Conservation (phyloP, 225 moss, liverwort and hornwort species). For the Bryum argenteum region DNA sequence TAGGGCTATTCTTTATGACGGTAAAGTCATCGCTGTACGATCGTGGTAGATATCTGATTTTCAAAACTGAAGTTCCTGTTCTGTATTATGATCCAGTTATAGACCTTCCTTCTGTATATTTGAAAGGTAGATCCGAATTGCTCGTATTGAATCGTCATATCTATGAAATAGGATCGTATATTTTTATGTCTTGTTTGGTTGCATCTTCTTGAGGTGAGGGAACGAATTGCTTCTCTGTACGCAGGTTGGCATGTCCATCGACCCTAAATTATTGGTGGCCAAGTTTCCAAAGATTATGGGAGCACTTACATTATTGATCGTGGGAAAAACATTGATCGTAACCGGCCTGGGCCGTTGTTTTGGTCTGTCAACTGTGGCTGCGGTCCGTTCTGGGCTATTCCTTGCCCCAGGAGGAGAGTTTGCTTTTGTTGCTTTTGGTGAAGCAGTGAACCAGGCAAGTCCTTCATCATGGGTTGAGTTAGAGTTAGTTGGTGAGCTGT, state of each 20-base stretch:
- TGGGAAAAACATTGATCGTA: slow-evolving; percentile 87
- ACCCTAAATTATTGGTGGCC: slow-evolving; percentile 84
- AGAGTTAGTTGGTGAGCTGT: too few relatives aligned
- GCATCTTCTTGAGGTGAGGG: not conserved
- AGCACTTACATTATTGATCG: slow-evolving; percentile 78
- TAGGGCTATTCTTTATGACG: slow-evolving; percentile 98
- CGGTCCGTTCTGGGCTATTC: slow-evolving; percentile 86
- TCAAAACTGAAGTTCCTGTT: too few relatives aligned
- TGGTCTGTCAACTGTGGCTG: slow-evolving; percentile 89
- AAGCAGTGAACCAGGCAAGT: slow-evolving; percentile 93
- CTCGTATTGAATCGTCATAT: too few relatives aligned
- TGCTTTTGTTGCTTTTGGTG: slow-evolving; percentile 98
- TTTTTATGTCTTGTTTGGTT: too few relatives aligned
- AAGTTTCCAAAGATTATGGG: slow-evolving; percentile 79
- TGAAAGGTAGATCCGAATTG: too few relatives aligned
- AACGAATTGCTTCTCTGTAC: not conserved
- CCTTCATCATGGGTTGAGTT: not conserved
- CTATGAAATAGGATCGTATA: too few relatives aligned
- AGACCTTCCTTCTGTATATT: not conserved
- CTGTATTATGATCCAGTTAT: not conserved
- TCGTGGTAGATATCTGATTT: not conserved
- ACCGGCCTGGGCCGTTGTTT: slow-evolving; percentile 82
- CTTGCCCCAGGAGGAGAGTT: slow-evolving; percentile 98
- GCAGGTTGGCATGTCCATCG: slow-evolving; percentile 99
- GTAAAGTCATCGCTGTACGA: slow-evolving; percentile 34